Evolutionary conservation across 768 basidiomycete species (phyloP), one percentile per base, ranked within the genome.

Genomic region (Auricularia cornea): DNA sequence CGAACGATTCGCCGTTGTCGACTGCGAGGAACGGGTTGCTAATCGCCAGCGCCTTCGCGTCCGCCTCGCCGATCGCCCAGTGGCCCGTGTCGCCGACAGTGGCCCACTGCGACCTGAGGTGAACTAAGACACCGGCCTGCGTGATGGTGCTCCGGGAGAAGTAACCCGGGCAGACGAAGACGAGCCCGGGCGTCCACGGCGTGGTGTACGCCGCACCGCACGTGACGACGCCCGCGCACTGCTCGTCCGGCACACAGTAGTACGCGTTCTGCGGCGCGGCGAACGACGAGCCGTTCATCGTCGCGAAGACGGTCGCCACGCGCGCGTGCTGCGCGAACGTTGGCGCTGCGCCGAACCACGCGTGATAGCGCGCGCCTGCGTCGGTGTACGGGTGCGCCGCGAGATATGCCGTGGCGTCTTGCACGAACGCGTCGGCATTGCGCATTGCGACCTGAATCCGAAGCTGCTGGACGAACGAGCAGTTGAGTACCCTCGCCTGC

Each of bases 341-440:
- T n/a, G n/a, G n/a, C 71, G 77, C 79, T 29, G 78, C 67, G 38
- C 82, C 82, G 69, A 83, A 83, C 81, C 82, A 83, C 33, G 80
- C 80, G 18, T 71, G 76, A 65, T 75, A 83, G 59, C 81, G 78
- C 11, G 77, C 60, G 0, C 78, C 75, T 6, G 73, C 62, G 8
- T 76, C 66, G 29, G 75, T 75, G n/a, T n/a, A n/a, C n/a, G n/a
- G n/a, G 67, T 77, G 70, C 18, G 71, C 64, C 35, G 67, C 67
- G 56, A 76, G 69, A 67, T 77, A 79, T 70, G 73, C 70, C 29
- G 67, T 62, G 3, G 81, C 75, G 41, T 64, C 67, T 12, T 8
- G 6, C 6, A n/a, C 51, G 51, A 10, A 52, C 51, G 51, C 6
- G 10, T n/a, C 10, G 10, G 51, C 51, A 8, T 18, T 40, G 8